Percentiles rank a stretch among this genome's conserved stretches.
phyloP scores from a whole-genome alignment of 257 asterid genomes.

The Eucommia ulmoides region DNA sequence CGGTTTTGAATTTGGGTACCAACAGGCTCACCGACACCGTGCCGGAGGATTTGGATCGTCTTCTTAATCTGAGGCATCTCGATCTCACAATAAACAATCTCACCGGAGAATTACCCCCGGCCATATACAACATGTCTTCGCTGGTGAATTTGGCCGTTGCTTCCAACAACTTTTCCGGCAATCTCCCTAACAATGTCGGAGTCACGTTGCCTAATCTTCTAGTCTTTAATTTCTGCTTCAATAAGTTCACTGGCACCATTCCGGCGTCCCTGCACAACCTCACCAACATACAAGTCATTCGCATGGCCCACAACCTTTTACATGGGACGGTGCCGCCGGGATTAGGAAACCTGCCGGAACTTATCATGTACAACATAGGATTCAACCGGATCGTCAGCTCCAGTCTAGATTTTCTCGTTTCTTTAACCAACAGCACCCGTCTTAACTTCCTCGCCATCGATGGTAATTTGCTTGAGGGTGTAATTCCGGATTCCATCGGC shows the following conservation, averaged over 20 bases:
- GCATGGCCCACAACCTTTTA: slow-evolving; percentile 34
- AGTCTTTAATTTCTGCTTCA: slow-evolving; percentile 31
- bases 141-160: slow-evolving; percentile 29
- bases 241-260: slow-evolving; percentile 41
- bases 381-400: slow-evolving; percentile 30
- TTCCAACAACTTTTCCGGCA: slow-evolving; percentile 33
- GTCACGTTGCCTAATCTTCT: slow-evolving; percentile 40
- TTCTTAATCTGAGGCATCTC: slow-evolving; percentile 24
- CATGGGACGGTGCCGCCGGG: slow-evolving; percentile 58
- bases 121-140: slow-evolving; percentile 33
- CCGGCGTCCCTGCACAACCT: slow-evolving; percentile 54
- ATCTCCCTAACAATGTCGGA: slow-evolving; percentile 28
- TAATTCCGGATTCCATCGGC: slow-evolving; percentile 45
- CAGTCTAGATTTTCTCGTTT: slow-evolving; percentile 22
- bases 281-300: slow-evolving; percentile 36
- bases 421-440: slow-evolving; percentile 30
- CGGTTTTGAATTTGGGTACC: slow-evolving; percentile 15
- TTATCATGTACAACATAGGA: slow-evolving; percentile 43
- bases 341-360: slow-evolving; percentile 38
- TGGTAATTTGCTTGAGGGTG: slow-evolving; percentile 34
- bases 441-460: slow-evolving; percentile 35
- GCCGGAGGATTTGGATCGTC: slow-evolving; percentile 21
- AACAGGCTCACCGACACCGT: slow-evolving; percentile 28
- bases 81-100: slow-evolving; percentile 46
- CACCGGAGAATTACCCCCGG: slow-evolving; percentile 34